Conservation (phyloP, 352 stramenopile species). For the Pilasporangium apinafurcum region DNA sequence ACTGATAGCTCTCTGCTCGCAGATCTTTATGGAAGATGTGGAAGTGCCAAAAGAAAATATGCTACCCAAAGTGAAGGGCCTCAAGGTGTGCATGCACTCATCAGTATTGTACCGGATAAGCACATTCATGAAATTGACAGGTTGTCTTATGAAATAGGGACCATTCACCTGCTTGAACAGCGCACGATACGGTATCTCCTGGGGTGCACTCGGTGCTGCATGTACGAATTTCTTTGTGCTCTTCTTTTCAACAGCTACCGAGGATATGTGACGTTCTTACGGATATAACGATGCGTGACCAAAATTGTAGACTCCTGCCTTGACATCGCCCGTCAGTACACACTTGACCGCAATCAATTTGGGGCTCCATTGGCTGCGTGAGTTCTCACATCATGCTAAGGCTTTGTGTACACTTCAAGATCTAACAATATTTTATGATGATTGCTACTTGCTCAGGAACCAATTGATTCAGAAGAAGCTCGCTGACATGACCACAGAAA, state of each 20-base stretch:
- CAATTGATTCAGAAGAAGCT: conserved; percentile 99
- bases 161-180: conserved; percentile 98
- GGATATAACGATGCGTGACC: not conserved
- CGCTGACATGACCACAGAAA: conserved; percentile 96
- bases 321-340: conserved; percentile 92
- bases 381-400: conserved; percentile 9
- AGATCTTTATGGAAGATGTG: conserved; percentile 98
- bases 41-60: conserved; percentile 92
- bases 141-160: too few species aligned
- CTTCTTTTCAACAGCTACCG: too few species aligned
- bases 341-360: conserved; percentile 94
- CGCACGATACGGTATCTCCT: conserved; percentile 96
- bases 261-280: not conserved
- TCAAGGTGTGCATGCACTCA: conserved; percentile 51
- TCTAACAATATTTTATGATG: not conserved
- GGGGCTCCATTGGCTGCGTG: conserved; percentile 92
- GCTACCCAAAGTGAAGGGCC: conserved; percentile 85
- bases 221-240: conserved; percentile 24
- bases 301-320: conserved; percentile 86
- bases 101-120: too few species aligned
- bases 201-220: conserved; percentile 94
- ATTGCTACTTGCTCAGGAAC: conserved; percentile 62
- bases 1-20: not conserved
- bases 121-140: too few species aligned
- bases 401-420: not conserved